Evolutionary conservation across 1,284 basidiomycete genomes (phyloP).

Genomic region (Phenoliferia sp.): DNA sequence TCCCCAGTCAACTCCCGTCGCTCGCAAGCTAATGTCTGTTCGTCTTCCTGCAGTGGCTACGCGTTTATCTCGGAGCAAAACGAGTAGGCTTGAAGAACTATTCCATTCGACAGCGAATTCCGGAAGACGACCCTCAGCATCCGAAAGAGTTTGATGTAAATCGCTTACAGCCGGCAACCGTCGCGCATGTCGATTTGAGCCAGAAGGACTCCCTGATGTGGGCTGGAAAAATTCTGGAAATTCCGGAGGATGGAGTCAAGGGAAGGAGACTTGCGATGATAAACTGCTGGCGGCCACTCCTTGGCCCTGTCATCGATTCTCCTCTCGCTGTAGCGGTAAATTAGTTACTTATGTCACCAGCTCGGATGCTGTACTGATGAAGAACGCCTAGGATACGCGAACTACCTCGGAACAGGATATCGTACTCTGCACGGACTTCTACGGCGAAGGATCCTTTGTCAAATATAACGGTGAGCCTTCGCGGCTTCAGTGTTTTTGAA

Average conservation of each 20-base stretch:
- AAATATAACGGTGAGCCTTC: not conserved
- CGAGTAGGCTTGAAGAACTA: slow-evolving; percentile 3
- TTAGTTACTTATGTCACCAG: not conserved
- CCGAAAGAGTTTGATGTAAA: slow-evolving; percentile 6
- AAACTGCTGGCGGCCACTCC: slow-evolving; percentile 39
- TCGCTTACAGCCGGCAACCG: slow-evolving; percentile 1
- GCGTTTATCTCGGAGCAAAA: not conserved
- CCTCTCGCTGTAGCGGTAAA: slow-evolving; percentile 33
- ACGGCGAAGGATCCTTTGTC: slow-evolving; percentile 9
- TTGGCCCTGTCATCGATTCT: slow-evolving; percentile 33
- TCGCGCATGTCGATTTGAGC: slow-evolving; percentile 8
- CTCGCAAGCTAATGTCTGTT: not conserved
- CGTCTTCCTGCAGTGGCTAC: not conserved
- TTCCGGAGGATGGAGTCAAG: not conserved
- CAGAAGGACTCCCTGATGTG: not conserved
- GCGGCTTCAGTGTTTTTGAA: not conserved
- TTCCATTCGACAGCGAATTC: not conserved
- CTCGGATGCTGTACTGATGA: not conserved
- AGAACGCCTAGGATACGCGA: slow-evolving; percentile 21
- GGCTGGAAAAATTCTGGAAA: not conserved
- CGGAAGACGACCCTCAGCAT: not conserved
- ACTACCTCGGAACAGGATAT: slow-evolving; percentile 11
- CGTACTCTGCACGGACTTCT: slow-evolving; percentile 1
- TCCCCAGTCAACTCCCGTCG: not conserved
- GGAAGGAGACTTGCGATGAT: slow-evolving; percentile 20